phyloP scores from a whole-genome alignment of 2,329 filamentous ascomycete genomes.

The Phyllosticta citriasiana region DNA sequence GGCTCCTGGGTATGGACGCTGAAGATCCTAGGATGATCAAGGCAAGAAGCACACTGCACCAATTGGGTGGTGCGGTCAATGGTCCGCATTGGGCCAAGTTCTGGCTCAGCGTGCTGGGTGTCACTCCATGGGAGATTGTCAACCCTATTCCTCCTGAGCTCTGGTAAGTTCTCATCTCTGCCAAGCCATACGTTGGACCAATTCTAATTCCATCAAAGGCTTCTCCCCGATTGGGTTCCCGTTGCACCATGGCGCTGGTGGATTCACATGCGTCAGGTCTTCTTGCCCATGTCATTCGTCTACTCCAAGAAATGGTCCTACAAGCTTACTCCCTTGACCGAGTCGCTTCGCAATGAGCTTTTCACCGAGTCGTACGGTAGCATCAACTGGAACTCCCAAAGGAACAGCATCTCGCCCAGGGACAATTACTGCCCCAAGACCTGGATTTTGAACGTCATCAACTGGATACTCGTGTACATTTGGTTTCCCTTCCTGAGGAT shows the following conservation, averaged over 20 bases:
- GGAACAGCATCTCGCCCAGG: slow-evolving; percentile 66
- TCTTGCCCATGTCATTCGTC: slow-evolving; percentile 80
- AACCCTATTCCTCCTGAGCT: slow-evolving; percentile 90
- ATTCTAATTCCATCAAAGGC: neutral
- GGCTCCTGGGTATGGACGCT: slow-evolving; percentile 71
- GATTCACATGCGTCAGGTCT: slow-evolving; percentile 98
- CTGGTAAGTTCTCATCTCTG: slow-evolving; percentile 45
- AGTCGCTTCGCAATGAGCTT: slow-evolving; percentile 66
- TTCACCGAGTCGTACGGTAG: slow-evolving; percentile 68
- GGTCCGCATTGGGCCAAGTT: slow-evolving; percentile 96
- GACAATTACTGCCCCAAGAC: slow-evolving; percentile 95
- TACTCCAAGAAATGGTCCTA: slow-evolving; percentile 76
- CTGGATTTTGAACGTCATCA: slow-evolving; percentile 67
- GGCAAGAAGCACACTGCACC: slow-evolving; percentile 71
- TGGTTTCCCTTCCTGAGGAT: slow-evolving; percentile 71
- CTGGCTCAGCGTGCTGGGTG: slow-evolving; percentile 77
- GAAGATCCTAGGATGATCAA: slow-evolving; percentile 80
- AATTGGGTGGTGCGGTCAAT: slow-evolving; percentile 73
- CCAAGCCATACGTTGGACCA: slow-evolving; percentile 12
- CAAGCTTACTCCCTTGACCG: slow-evolving; percentile 64
- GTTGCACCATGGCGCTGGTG: slow-evolving; percentile 92
- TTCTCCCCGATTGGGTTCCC: slow-evolving; percentile 83
- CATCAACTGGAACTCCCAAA: slow-evolving; percentile 67
- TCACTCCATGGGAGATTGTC: slow-evolving; percentile 82
- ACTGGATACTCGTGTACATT: slow-evolving; percentile 68